A percentile compares a stretch with the other conserved stretches of the same genome.
phyloP scores from a whole-genome alignment of 2,329 filamentous ascomycete genomes.

The Monascus ruber region DNA sequence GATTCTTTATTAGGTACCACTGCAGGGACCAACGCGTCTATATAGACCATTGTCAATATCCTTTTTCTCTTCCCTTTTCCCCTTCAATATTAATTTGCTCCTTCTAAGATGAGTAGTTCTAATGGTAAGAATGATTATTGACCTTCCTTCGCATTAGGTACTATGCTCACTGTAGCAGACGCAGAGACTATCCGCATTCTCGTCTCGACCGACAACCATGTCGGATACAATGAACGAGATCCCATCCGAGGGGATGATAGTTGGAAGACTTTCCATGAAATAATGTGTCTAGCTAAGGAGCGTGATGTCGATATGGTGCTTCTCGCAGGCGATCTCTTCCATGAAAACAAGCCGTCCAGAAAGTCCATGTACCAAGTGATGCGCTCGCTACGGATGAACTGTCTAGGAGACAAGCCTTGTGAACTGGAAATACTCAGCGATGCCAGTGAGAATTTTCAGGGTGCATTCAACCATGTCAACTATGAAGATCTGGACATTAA shows the following conservation, averaged over 20 bases:
- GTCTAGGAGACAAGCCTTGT: conserved; percentile 88
- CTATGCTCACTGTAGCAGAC: conserved; percentile 21
- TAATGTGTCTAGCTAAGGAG: conserved; percentile 76
- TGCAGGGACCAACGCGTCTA: too few species aligned
- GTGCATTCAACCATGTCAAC: conserved; percentile 86
- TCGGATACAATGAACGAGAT: conserved; percentile 90
- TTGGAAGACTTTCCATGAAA: conserved; percentile 91
- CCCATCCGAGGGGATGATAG: conserved; percentile 92
- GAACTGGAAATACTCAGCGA: conserved; percentile 92
- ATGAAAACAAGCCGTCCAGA: conserved; percentile 93
- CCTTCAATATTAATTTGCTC: background rate
- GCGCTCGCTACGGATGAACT: conserved; percentile 85
- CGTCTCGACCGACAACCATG: conserved; percentile 92
- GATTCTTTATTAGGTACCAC: too few species aligned
- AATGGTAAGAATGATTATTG: conserved; percentile 14
- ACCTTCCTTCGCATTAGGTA: background rate
- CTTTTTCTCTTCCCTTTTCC: too few species aligned
- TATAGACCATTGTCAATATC: too few species aligned
- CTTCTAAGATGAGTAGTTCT: conserved; percentile 13
- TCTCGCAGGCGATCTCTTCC: conserved; percentile 87
- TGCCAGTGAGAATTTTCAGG: conserved; percentile 79
- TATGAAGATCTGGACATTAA: conserved; percentile 98
- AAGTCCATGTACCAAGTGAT: conserved; percentile 97
- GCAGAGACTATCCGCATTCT: conserved; percentile 89
- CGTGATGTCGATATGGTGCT: conserved; percentile 97